Evolutionary conservation across 2,329 filamentous ascomycete species (phyloP).

Genomic region (Ophiobolus disseminans): DNA sequence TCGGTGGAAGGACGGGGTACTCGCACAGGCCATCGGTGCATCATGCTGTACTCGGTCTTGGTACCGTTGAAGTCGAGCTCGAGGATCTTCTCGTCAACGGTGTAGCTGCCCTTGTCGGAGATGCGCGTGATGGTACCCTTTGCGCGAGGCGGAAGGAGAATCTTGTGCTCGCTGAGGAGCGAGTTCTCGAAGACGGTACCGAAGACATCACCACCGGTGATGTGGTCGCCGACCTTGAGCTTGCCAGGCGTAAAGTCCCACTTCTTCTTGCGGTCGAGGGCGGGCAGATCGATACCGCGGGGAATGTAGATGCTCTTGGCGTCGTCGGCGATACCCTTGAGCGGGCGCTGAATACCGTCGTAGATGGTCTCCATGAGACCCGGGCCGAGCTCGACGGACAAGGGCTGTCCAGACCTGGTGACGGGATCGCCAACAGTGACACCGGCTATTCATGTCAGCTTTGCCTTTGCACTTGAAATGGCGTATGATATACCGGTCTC

Average conservation of each 20-base stretch:
- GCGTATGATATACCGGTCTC: conserved; percentile 76
- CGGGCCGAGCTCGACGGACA: conserved; percentile 96
- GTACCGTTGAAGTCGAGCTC: conserved; percentile 97
- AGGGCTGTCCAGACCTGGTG: conserved; percentile 85
- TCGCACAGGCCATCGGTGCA: conserved; percentile 98
- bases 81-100: conserved; percentile 89
- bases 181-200: conserved; percentile 96
- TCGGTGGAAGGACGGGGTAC: conserved; percentile 91
- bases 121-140: conserved; percentile 92
- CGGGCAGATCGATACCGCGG: conserved; percentile 85
- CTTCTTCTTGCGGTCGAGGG: conserved; percentile 88
- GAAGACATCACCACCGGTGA: conserved; percentile 95
- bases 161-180: conserved; percentile 90
- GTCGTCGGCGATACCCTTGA: conserved; percentile 79
- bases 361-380: conserved; percentile 99
- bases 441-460: conserved; percentile 70
- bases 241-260: conserved; percentile 91
- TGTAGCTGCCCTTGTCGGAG: conserved; percentile 88
- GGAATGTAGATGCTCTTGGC: conserved; percentile 96
- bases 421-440: conserved; percentile 96
- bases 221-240: conserved; percentile 94
- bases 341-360: conserved; percentile 96
- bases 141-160: conserved; percentile 87
- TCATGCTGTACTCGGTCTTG: conserved; percentile 94
- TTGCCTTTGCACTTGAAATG: not conserved